Evolutionary conservation across 352 stramenopile species (phyloP), one percentile per base, ranked within the genome.

Genomic region (Aphanomyces euteiches): DNA sequence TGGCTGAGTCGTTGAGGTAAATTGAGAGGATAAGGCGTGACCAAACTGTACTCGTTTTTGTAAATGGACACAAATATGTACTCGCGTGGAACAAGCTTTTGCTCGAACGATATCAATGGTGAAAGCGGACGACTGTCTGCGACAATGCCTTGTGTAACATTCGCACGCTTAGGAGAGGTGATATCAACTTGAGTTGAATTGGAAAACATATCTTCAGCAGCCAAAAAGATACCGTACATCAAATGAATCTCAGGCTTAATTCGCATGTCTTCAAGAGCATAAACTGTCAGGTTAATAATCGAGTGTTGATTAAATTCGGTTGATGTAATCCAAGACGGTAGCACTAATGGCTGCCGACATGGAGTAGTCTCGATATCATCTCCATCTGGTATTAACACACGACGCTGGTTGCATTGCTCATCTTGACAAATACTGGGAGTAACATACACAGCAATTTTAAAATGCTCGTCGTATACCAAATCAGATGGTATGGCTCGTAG

Each of bases 171-270:
- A 0, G 89, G 87, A 0, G 80, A 82, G 72, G 90, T 91, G 38
- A 96, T 89, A 13, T 83, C 75, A 3, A 98, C 84, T 2, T 76
- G 84, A 36, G 95, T 96, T 7, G 93, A 91, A 66, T 98, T 97
- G 36, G 90, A 76, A 72, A 99, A 99, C 56, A 97, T 94, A 36
- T 90, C 79, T 2, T 87, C 86, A 0, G 84, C 68, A 0, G 96
- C 75, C 0, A 92, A 72, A 58, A 95, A 98, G 15, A 98, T 56
- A 10, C 96, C 96, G 76, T 99, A 90, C 64, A 97, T 85, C 56
- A 99, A 84, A 68, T 99, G 96, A 19, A 99, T 81, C 74, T 98
- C 93, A 21, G 98, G 87, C 57, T 97, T 97, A 64, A 99, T 87
- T 7, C 96, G 83, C 19, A 98, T 78, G 79, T 99, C 96, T 59